Evolutionary conservation across 768 basidiomycete genomes (phyloP).

Genomic region (Udeniomyces megalosporus): DNA sequence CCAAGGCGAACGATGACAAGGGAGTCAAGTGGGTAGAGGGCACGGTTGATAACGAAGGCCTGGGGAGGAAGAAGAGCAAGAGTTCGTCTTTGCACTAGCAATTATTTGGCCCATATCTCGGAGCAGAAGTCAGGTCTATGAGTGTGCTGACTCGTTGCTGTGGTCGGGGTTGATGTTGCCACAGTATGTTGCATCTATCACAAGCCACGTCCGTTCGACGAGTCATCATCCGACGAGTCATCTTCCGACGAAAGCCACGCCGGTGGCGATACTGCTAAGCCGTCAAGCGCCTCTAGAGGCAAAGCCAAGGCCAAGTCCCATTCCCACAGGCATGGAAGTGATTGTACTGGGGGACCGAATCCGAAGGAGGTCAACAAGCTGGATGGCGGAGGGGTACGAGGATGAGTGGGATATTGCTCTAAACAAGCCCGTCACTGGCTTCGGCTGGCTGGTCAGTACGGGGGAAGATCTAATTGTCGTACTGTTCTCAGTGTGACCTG

Average conservation of each 20-base stretch:
- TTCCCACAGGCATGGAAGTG: not conserved
- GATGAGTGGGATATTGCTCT: not conserved
- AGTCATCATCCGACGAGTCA: slow-evolving; percentile 45
- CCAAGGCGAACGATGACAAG: not conserved
- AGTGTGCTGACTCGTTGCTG: not conserved
- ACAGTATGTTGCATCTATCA: slow-evolving; percentile 96
- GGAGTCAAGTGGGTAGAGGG: slow-evolving; percentile 68
- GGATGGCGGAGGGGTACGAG: slow-evolving; percentile 4
- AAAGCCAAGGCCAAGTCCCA: not conserved
- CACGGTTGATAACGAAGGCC: slow-evolving; percentile 78
- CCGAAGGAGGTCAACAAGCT: slow-evolving; percentile 4
- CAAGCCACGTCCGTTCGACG: slow-evolving; percentile 60
- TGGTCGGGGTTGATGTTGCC: not conserved
- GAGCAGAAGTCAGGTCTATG: not conserved
- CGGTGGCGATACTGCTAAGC: not conserved
- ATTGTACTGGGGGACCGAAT: not conserved
- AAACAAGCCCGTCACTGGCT: too few species aligned
- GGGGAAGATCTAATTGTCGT: too few species aligned
- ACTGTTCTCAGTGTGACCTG: too few species aligned
- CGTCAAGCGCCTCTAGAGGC: not conserved
- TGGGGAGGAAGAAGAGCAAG: slow-evolving; percentile 81
- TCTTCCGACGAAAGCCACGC: slow-evolving; percentile 1
- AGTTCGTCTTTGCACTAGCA: slow-evolving; percentile 39
- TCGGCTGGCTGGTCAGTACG: too few species aligned
- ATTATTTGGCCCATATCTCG: not conserved